Evolutionary conservation across 2,329 filamentous ascomycete species (phyloP), one percentile per base, ranked within the genome.

Genomic region (Trichoderma citrinoviride): DNA sequence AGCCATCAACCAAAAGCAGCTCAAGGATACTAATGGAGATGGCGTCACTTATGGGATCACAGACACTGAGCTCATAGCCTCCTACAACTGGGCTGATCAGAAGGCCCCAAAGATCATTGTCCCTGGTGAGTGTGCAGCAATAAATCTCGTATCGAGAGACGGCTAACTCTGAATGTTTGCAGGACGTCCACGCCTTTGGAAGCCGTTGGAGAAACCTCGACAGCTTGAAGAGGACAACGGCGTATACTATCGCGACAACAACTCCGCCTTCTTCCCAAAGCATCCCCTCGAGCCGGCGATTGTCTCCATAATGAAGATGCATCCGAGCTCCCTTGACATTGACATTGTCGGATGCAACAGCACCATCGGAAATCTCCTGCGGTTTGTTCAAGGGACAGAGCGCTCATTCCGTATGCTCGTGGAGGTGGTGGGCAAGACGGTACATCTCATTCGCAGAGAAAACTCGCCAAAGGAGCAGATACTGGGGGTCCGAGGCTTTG

Each of bases 381-480:
- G 85, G 1, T 90, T 88, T 67, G 76, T 80, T 5, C 75, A 79
- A 2, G 77, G 77, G 0, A 66, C 77, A 1, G 76, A 81, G 15
- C 78, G 78, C 53, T 61, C 78, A 0, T 90, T 90, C 68, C 81
- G 87, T 2, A 85, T 90, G 66, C 76, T 83, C 3, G 79, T 88
- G 5, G 83, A 90, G 66, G 72, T 78, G 0, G 74, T 90, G 1
- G 77, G 81, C 1, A 74, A 80, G 17, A 87, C 85, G 0, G 80
- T 90, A 0, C 88, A 91, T 74, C 81, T 92, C 55, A 73, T 88
- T 14, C 84, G 88, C 1, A 80, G 84, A 23, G 87, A 89, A 69
- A 86, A 85, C 50, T 81, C 83, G 0, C 86, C 87, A 0, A 82
- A 73, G 0, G 85, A 89, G 68, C 71, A 79, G 0, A 86, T 91